Percentiles rank a stretch among this genome's conserved stretches.
Conservation (phyloP, 371 early-diverging fungal genomes). For the Mortierella sp. region DNA sequence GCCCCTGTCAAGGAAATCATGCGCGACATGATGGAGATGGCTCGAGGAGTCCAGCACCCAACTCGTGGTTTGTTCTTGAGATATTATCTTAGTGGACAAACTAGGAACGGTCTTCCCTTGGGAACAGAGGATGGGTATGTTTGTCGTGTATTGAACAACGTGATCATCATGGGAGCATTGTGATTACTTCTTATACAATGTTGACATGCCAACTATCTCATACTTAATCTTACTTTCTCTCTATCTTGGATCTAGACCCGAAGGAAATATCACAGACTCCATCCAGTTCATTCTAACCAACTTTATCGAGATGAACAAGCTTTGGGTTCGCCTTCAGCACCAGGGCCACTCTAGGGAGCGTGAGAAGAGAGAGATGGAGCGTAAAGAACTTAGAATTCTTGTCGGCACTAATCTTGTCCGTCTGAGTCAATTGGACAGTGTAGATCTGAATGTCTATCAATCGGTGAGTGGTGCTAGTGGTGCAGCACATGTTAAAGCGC, state of each 20-base stretch:
- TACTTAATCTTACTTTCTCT: neutral
- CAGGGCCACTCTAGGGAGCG: constrained; percentile 94
- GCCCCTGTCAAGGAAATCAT: constrained; percentile 94
- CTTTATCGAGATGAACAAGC: constrained; percentile 98
- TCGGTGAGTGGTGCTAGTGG: constrained; percentile 53
- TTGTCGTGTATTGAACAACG: neutral
- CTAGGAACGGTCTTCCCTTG: constrained; percentile 87
- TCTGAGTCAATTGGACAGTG: constrained; percentile 90
- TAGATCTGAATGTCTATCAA: constrained; percentile 86
- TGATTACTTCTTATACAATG: neutral
- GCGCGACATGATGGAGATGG: constrained; percentile 98
- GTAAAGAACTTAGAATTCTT: constrained; percentile 92
- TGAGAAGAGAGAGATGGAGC: constrained; percentile 93
- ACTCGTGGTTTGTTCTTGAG: constrained; percentile 95
- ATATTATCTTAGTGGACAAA: constrained; percentile 93
- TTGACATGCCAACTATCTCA: neutral
- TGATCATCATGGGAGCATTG: constrained; percentile 8
- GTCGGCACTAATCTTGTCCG: constrained; percentile 98
- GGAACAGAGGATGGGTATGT: constrained; percentile 67
- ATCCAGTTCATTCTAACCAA: constrained; percentile 95
- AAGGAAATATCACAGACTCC: constrained; percentile 88
- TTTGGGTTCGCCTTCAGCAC: constrained; percentile 98
- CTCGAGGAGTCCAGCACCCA: constrained; percentile 97
- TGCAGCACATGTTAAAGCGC: neutral
- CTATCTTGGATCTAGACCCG: constrained; percentile 63